Conservation (phyloP, 306 rosid species). For the Corylus americana region DNA sequence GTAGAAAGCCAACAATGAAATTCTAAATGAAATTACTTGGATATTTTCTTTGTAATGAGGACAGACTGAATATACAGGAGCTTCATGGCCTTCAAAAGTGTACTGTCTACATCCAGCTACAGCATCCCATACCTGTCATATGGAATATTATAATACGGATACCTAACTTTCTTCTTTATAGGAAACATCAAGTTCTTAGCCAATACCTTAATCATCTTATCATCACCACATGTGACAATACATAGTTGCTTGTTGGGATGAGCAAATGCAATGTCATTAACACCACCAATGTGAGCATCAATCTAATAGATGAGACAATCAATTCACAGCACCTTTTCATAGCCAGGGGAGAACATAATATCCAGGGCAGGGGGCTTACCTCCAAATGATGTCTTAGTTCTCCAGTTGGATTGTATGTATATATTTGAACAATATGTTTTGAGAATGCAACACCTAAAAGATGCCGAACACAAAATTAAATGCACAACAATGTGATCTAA, state of each 20-base stretch:
- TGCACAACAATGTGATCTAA: background rate
- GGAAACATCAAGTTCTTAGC: conserved; percentile 4
- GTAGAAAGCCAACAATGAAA: background rate
- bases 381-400: conserved; percentile 45
- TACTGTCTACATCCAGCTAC: conserved; percentile 33
- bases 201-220: conserved; percentile 44
- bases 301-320: conserved; percentile 30
- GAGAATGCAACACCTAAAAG: conserved; percentile 46
- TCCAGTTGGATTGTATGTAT: conserved; percentile 43
- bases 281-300: conserved; percentile 52
- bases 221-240: conserved; percentile 48
- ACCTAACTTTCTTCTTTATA: background rate
- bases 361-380: conserved; percentile 21
- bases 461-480: background rate
- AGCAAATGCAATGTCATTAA: conserved; percentile 50
- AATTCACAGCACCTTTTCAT: conserved; percentile 8
- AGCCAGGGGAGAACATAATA: background rate
- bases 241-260: conserved; percentile 48
- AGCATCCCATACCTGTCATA: conserved; percentile 48
- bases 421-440: conserved; percentile 43
- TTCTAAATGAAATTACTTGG: conserved; percentile 27
- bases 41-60: conserved; percentile 48
- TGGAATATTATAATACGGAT: background rate
- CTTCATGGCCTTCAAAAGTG: conserved; percentile 51
- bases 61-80: conserved; percentile 49